phyloP scores from a whole-genome alignment of 257 asterid species.

The Solanum appendiculatum region DNA sequence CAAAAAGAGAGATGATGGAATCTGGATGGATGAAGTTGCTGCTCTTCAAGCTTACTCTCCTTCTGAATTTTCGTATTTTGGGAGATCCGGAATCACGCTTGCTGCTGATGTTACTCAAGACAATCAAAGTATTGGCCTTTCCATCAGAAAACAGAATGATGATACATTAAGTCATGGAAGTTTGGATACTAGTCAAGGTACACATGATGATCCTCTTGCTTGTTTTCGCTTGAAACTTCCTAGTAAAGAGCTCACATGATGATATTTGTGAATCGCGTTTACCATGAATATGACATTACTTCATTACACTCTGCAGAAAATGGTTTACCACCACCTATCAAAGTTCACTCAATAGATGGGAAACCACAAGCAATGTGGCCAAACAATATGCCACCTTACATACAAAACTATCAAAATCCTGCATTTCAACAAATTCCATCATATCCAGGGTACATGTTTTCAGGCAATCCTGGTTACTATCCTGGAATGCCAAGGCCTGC shows the following conservation, averaged over 20 bases:
- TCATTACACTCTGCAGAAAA: slow-evolving; percentile 12
- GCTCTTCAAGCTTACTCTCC: slow-evolving; percentile 53
- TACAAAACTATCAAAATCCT: slow-evolving; percentile 54
- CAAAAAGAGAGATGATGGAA: slow-evolving; percentile 51
- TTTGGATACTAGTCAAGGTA: slow-evolving; percentile 44
- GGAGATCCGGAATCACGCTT: slow-evolving; percentile 38
- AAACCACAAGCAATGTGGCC: slow-evolving; percentile 47
- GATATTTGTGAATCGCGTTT: background rate
- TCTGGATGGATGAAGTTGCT: slow-evolving; percentile 87
- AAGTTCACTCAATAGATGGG: slow-evolving; percentile 38
- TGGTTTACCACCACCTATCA: slow-evolving; percentile 24
- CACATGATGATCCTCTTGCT: background rate
- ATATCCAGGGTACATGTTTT: slow-evolving; percentile 45
- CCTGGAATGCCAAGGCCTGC: slow-evolving; percentile 46
- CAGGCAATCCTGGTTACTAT: slow-evolving; percentile 45
- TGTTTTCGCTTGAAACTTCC: background rate
- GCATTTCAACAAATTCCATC: slow-evolving; percentile 40
- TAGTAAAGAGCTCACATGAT: background rate
- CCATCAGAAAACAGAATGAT: slow-evolving; percentile 9
- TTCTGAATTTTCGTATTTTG: slow-evolving; percentile 36
- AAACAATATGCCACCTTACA: slow-evolving; percentile 27
- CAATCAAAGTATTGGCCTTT: background rate
- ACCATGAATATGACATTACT: background rate
- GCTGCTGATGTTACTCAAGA: slow-evolving; percentile 23
- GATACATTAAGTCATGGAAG: slow-evolving; percentile 39